Conservation (phyloP, 2,329 filamentous ascomycete species). For the Cladorrhinum sp. region DNA sequence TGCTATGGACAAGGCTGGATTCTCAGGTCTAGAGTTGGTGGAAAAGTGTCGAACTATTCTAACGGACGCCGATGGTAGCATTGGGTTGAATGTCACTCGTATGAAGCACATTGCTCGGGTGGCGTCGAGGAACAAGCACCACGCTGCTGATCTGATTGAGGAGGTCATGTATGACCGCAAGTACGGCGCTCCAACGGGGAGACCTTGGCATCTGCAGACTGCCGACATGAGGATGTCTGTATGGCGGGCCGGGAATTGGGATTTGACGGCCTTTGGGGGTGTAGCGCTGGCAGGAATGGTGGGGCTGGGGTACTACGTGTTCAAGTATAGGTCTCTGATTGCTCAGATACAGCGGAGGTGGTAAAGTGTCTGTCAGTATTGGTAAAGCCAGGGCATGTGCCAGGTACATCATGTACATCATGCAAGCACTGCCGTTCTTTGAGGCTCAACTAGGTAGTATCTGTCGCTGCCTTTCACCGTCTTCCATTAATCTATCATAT, state of each 20-base stretch:
- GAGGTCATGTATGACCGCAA: conserved; percentile 38
- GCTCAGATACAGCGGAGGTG: neutral
- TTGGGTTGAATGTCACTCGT: conserved; percentile 35
- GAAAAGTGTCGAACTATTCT: conserved; percentile 30
- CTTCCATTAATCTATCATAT: too few relatives aligned
- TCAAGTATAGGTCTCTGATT: neutral
- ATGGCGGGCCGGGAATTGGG: conserved; percentile 40
- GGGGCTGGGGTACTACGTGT: neutral
- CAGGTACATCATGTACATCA: too few relatives aligned
- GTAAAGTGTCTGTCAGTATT: too few relatives aligned
- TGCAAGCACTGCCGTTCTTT: too few relatives aligned
- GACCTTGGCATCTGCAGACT: conserved; percentile 44
- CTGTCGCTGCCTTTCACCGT: too few relatives aligned
- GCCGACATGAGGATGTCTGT: conserved; percentile 41
- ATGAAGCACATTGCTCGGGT: conserved; percentile 39
- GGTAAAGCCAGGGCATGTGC: too few relatives aligned
- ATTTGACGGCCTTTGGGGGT: conserved; percentile 20
- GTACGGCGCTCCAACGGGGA: conserved; percentile 16
- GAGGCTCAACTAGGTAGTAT: too few relatives aligned
- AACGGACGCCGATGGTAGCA: conserved; percentile 31
- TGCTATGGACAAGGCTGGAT: conserved; percentile 37
- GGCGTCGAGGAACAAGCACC: conserved; percentile 36
- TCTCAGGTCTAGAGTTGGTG: conserved; percentile 34
- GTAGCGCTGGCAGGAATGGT: neutral
- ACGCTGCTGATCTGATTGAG: conserved; percentile 41